These are phyloP conservation scores for Carpediemonas membranifera DNA, from an alignment of 78 protist species.

Conservation along the genomic window DNA sequence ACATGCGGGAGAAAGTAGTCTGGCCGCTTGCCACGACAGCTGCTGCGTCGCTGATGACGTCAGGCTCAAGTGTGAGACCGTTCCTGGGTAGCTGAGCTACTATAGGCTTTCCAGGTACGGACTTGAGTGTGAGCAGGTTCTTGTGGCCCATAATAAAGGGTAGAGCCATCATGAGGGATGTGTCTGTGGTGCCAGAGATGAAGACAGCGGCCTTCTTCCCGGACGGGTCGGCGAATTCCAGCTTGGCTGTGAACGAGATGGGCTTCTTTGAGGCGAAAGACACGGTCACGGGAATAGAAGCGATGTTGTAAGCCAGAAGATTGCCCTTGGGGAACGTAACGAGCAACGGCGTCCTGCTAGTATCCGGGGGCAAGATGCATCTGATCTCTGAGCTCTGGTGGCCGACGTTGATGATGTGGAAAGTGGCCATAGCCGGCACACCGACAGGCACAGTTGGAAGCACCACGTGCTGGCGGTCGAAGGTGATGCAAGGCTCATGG, in stretches of 20 bases:
- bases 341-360: conserved; percentile 19
- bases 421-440: not conserved
- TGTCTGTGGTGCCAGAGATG: conserved; percentile 42
- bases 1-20: too few species aligned
- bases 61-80: too few species aligned
- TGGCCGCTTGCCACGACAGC: too few species aligned
- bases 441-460: conserved; percentile 52
- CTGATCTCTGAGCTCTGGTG: conserved; percentile 39
- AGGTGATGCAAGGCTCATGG: conserved; percentile 27
- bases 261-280: conserved; percentile 21
- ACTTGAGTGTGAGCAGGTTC: not conserved
- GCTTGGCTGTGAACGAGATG: conserved; percentile 35
- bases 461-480: conserved; percentile 37
- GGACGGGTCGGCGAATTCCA: conserved; percentile 36
- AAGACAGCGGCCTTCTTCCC: conserved; percentile 32
- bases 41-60: too few species aligned
- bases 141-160: not conserved
- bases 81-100: too few species aligned
- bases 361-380: conserved; percentile 32
- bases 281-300: not conserved
- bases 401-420: conserved; percentile 42
- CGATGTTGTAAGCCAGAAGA: not conserved
- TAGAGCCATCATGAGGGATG: conserved; percentile 21
- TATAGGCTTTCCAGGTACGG: too few species aligned
- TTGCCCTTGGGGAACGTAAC: conserved; percentile 45